phyloP scores from a whole-genome alignment of 371 early-diverging fungal species.

The Nematocida sp. region DNA sequence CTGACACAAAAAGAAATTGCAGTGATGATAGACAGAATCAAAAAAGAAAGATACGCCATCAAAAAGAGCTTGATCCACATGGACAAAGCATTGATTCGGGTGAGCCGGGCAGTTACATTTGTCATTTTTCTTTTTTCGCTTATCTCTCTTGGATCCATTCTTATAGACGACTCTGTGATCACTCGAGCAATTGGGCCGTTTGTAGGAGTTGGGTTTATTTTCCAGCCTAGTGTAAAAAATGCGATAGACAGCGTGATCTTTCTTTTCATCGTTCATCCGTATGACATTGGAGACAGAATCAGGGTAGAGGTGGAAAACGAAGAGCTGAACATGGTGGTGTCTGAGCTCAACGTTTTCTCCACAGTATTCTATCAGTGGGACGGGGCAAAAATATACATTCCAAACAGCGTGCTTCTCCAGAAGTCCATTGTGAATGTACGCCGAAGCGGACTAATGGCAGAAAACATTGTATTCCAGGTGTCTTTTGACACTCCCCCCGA shows the following conservation, averaged over 20 bases:
- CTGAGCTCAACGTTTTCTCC: slow-evolving; percentile 65
- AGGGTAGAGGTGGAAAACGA: slow-evolving; percentile 57
- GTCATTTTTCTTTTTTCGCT: slow-evolving; percentile 49
- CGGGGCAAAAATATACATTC: slow-evolving; percentile 63
- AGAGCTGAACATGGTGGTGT: slow-evolving; percentile 64
- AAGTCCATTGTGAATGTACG: slow-evolving; percentile 63
- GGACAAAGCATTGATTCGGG: slow-evolving; percentile 58
- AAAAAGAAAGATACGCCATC: slow-evolving; percentile 60
- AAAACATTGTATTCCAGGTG: slow-evolving; percentile 63
- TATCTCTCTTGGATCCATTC: slow-evolving; percentile 35
- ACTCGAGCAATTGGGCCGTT: slow-evolving; percentile 60
- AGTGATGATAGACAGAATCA: slow-evolving; percentile 55
- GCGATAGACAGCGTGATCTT: slow-evolving; percentile 63
- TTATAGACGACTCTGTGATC: slow-evolving; percentile 48
- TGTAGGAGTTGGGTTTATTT: slow-evolving; percentile 63
- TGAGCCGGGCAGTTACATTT: slow-evolving; percentile 48
- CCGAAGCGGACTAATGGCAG: slow-evolving; percentile 61
- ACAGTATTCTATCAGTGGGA: slow-evolving; percentile 65
- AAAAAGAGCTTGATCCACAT: slow-evolving; percentile 61
- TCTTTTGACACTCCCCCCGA: slow-evolving; percentile 53
- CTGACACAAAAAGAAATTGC: slow-evolving; percentile 49
- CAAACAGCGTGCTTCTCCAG: slow-evolving; percentile 59
- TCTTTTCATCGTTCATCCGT: slow-evolving; percentile 65
- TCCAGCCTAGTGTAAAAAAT: slow-evolving; percentile 55
- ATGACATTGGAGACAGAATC: slow-evolving; percentile 65